phyloP scores from a whole-genome alignment of 345 rosid species.

The Citrus hindsii region DNA sequence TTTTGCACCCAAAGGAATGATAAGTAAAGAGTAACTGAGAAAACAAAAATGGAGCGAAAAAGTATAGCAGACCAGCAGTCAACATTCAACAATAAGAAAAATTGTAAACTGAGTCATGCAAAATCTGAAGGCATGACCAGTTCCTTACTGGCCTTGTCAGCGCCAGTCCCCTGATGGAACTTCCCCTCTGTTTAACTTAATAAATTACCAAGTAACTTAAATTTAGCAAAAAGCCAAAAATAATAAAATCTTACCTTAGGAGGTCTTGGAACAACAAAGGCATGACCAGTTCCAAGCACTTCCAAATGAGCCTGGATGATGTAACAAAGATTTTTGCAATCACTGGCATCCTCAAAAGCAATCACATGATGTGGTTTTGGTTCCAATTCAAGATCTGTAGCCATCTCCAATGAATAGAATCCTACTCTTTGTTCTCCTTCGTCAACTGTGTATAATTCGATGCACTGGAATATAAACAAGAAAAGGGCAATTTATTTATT shows the following conservation, averaged over 20 bases:
- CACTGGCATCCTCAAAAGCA: constrained; percentile 73
- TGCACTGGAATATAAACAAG: constrained; percentile 55
- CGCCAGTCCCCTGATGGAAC: background rate
- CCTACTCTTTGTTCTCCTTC: constrained; percentile 64
- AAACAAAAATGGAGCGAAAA: background rate
- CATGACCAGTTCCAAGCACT: constrained; percentile 70
- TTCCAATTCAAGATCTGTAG: constrained; percentile 81
- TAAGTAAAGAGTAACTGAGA: background rate
- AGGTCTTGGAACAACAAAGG: constrained; percentile 77
- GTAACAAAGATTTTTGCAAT: constrained; percentile 71
- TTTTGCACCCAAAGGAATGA: background rate
- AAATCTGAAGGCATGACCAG: background rate
- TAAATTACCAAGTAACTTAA: background rate
- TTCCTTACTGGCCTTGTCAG: background rate
- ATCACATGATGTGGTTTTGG: constrained; percentile 83
- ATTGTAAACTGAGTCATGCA: background rate
- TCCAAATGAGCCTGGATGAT: constrained; percentile 86
- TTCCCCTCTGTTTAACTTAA: background rate
- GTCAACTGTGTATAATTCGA: constrained; percentile 67
- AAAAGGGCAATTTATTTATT: background rate
- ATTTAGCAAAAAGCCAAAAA: background rate
- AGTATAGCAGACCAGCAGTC: constrained; percentile 1
- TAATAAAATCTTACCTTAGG: constrained; percentile 56
- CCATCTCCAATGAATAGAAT: constrained; percentile 91
- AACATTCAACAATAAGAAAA: background rate